Evolutionary conservation across 2,329 filamentous ascomycete species (phyloP).

Genomic region (Ambrosiella xylebori): DNA sequence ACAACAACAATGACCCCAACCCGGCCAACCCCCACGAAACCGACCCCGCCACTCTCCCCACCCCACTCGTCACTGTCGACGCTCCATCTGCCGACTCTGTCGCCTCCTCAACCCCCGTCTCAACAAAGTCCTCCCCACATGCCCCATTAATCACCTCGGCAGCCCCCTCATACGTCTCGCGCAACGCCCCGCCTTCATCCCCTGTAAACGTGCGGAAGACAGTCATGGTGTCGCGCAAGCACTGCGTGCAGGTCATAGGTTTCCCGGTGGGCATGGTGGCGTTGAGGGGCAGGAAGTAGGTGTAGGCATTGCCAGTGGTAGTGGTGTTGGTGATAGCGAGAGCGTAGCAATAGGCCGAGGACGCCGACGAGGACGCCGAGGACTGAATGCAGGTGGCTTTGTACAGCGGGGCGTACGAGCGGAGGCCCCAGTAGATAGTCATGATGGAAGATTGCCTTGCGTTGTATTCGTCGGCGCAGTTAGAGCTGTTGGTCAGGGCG

Average conservation of each 20-base stretch:
- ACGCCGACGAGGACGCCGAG: slow-evolving; percentile 45
- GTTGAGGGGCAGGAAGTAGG: slow-evolving; percentile 77
- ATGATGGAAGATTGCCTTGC: slow-evolving; percentile 51
- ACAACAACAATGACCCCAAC: too few relatives aligned
- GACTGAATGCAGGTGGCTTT: slow-evolving; percentile 48
- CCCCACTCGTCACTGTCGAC: neutral
- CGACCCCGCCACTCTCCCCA: neutral
- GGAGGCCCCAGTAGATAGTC: slow-evolving; percentile 58
- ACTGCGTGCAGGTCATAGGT: slow-evolving; percentile 55
- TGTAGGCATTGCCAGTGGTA: slow-evolving; percentile 53
- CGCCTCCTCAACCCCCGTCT: slow-evolving; percentile 27
- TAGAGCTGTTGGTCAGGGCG: slow-evolving; percentile 41
- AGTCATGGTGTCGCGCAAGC: slow-evolving; percentile 64
- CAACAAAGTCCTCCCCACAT: slow-evolving; percentile 42
- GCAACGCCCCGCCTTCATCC: slow-evolving; percentile 48
- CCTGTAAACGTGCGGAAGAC: slow-evolving; percentile 56
- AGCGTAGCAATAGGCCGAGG: slow-evolving; percentile 58
- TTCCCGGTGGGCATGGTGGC: slow-evolving; percentile 47
- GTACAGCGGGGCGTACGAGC: slow-evolving; percentile 63
- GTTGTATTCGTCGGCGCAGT: slow-evolving; percentile 57
- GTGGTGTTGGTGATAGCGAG: slow-evolving; percentile 64
- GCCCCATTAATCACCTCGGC: slow-evolving; percentile 55
- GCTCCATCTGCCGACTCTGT: slow-evolving; percentile 5
- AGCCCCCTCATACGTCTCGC: slow-evolving; percentile 50
- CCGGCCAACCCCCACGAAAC: neutral